Conservation (phyloP, 345 rosid species). For the Salix exigua region DNA sequence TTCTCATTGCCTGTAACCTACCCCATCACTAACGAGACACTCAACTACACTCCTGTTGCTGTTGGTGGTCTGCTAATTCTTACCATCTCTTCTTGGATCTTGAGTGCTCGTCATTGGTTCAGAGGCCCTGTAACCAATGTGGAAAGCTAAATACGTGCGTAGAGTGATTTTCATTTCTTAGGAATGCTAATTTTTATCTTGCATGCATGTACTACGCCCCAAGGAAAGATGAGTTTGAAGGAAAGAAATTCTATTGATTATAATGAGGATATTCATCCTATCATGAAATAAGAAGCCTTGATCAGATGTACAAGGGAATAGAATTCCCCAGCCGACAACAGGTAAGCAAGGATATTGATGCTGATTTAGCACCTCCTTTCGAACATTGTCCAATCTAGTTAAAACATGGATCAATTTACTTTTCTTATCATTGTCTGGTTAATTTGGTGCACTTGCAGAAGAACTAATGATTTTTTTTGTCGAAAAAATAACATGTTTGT, state of each 20-base stretch:
- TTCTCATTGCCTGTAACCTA: slow-evolving; percentile 91
- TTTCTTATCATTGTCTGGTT: not conserved
- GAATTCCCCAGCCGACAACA: not conserved
- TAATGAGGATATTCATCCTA: not conserved
- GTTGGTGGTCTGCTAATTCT: slow-evolving; percentile 66
- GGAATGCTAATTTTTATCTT: not conserved
- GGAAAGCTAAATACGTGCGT: slow-evolving; percentile 18
- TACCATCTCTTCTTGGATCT: slow-evolving; percentile 53
- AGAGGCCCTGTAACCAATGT: slow-evolving; percentile 75
- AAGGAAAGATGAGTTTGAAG: not conserved
- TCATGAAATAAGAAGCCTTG: not conserved
- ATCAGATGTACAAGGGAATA: not conserved
- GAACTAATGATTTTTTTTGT: not conserved
- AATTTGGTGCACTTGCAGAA: not conserved
- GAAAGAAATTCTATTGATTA: not conserved
- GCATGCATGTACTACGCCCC: not conserved
- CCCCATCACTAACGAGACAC: slow-evolving; percentile 71
- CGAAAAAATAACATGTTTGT: not conserved
- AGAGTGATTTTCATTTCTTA: not conserved
- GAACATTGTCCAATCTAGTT: not conserved
- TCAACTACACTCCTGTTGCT: slow-evolving; percentile 92
- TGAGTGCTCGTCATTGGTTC: slow-evolving; percentile 79
- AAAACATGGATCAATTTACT: not conserved
- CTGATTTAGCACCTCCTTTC: not conserved
- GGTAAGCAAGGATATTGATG: not conserved